Evolutionary conservation across 306 rosid genomes (phyloP), one percentile per base, ranked within the genome.

Genomic region (Inga oerstediana): DNA sequence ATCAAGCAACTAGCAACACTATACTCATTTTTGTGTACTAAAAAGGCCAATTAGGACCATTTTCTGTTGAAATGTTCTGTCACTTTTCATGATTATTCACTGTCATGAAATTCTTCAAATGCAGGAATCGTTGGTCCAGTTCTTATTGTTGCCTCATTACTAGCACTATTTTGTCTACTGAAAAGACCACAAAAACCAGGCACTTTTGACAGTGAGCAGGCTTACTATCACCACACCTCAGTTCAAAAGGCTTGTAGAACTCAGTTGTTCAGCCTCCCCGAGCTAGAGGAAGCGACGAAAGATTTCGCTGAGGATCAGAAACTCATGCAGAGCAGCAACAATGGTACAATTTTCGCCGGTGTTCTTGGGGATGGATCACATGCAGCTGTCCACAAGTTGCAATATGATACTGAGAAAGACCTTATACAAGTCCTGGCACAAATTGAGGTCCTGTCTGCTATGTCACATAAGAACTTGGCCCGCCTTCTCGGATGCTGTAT

Each of bases 81-180:
- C 32, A 75, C 70, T 5, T 59, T 59, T 59, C 34, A 22, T 30
- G 39, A 22, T 30, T 20, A 13, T 46, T 82, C 79, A 48, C 61
- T 81, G 27, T 84, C 22, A 46, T 51, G 69, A 30, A 73, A 64
- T 78, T 68, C 22, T 86, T 22, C 79, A 79, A 71, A 39, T 89
- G 89, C 97, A 96, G 99, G 99, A 82, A 85, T 92, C 85, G 91
- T 96, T 77, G 94, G 94, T 85, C 88, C 94, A 6, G 72, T 88
- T 71, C 89, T 94, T 76, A 85, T 92, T 79, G 83, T 91, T 65
- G 97, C 91, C 80, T 91, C 97, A 74, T 61, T 92, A 80, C 46
- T 73, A 24, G 89, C 94, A 66, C 90, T 96, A 27, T 86, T 90
- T 30, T 92, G 70, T 77, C 87, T 92, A 56, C 89, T 92, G 19